Evolutionary conservation across 2,329 filamentous ascomycete species (phyloP).

Genomic region (Sporothrix pallida): DNA sequence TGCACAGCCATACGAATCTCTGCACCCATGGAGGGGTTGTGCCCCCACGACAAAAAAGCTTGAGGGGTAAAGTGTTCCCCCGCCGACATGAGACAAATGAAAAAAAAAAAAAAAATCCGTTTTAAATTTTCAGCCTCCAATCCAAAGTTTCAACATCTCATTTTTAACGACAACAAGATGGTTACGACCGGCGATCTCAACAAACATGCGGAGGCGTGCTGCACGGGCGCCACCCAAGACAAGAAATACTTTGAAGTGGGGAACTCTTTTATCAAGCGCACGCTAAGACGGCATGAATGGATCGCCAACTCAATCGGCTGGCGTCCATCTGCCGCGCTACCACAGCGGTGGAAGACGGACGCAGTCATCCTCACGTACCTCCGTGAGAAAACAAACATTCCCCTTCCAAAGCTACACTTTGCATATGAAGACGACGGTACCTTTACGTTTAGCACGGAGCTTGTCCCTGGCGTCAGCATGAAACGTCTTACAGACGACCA

Average conservation of each 20-base stretch:
- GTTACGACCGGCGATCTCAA: too few relatives aligned
- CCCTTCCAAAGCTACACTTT: neutral
- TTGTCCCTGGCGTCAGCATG: neutral
- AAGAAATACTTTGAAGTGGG: conserved; percentile 6
- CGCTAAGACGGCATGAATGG: conserved; percentile 1
- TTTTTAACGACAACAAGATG: too few relatives aligned
- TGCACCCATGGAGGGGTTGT: too few relatives aligned
- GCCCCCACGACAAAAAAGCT: too few relatives aligned
- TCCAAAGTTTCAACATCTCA: too few relatives aligned
- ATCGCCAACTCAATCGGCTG: neutral
- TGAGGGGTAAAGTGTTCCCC: too few relatives aligned
- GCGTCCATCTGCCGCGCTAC: neutral
- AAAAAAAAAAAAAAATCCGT: too few relatives aligned
- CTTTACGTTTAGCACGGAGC: neutral
- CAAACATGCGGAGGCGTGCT: neutral
- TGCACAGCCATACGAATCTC: too few relatives aligned
- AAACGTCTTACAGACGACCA: neutral
- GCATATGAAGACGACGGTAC: neutral
- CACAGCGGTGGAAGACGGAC: neutral
- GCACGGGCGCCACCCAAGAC: conserved; percentile 1
- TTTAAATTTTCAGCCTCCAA: too few relatives aligned
- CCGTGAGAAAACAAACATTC: neutral
- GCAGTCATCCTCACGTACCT: neutral
- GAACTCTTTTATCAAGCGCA: neutral
- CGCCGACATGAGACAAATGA: too few relatives aligned